Conservation (phyloP, 192 early-diverging fungal species). For the Rhizophlyctis rosea region DNA sequence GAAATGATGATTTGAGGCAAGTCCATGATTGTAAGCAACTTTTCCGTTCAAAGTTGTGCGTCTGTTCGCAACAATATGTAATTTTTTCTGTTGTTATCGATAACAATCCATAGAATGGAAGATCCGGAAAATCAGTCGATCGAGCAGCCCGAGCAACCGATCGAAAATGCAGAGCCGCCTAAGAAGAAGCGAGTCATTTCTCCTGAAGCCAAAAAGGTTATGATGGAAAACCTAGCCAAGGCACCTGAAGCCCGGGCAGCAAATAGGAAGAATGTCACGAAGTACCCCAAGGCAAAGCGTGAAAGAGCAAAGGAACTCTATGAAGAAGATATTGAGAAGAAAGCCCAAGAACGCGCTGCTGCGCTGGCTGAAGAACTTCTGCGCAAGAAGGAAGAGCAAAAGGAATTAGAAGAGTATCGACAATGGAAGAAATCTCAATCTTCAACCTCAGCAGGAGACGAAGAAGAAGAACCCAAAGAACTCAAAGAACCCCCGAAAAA, state of each 20-base stretch:
- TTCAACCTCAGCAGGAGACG: no score
- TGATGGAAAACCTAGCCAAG: neutral
- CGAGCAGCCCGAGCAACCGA: neutral
- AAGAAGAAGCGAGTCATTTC: neutral
- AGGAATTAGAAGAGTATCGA: neutral
- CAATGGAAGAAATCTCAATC: neutral
- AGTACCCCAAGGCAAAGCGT: neutral
- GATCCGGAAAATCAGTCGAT: neutral
- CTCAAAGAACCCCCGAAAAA: neutral
- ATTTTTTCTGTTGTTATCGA: no score
- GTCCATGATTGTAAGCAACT: no score
- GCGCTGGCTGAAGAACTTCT: neutral
- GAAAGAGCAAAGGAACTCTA: neutral
- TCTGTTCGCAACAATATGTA: neutral
- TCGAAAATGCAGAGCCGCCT: neutral
- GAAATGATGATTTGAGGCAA: conserved; percentile 6
- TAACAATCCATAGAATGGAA: no score
- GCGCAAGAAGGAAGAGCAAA: neutral
- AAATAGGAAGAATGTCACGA: neutral
- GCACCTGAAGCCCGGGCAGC: neutral
- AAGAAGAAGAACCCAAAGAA: neutral
- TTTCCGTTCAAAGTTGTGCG: no score
- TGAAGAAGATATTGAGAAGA: neutral
- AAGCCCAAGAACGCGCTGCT: neutral
- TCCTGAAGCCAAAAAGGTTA: neutral